Evolutionary conservation across 805 yeast species (phyloP), one percentile per base, ranked within the genome.

Genomic region (Nakazawaea peltata): DNA sequence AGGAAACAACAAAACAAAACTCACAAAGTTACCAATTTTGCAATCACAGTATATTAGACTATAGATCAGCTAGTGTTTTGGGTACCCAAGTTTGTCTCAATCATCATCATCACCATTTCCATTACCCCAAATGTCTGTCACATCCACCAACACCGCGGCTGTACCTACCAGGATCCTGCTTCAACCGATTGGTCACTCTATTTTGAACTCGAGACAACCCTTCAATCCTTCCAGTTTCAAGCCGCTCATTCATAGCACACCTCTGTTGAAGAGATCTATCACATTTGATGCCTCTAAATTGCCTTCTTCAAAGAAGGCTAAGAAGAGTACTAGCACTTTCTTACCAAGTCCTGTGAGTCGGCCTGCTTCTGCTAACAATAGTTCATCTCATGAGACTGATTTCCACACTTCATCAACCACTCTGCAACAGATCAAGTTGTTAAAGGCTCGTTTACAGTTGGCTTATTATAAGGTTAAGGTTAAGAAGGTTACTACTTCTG

Each of bases 401-500:
- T 17, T 57, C 40, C 49, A 21, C 7, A 21, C 10, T 7, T 21
- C 23, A 10, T 7, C 7, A 8, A 37, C 46, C 53, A 44, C 51
- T 41, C 36, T 43, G 41, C 44, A 41, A 41, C 47, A 43, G 40
- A 35, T 27, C 41, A 61, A 24, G 70, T 69, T 5, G 49, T 56
- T 73, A 40, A 65, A 67, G 44, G 53, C 65, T 39, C 62, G 74
- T 42, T 51, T 73, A 17, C 67, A 68, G 44, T 46, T 71, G 32
- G 79, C 79, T 2, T 68, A 68, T 44, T 72, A 63, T 49, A 73
- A 71, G 45, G 63, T 65, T 28, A 59, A 60, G 37, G 27, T 26
- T 18, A 34, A 30, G 12, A 26, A 30, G 28, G 30, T 28, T 3
- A 21, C 26, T 6, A 28, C 30, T 10, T 25, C 39, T 12, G 14